Percentiles rank a stretch among this genome's conserved stretches.
These are phyloP conservation scores for Blastobotrys illinoisensis DNA, from an alignment of 1,139 yeast species.

Conservation along the genomic window DNA sequence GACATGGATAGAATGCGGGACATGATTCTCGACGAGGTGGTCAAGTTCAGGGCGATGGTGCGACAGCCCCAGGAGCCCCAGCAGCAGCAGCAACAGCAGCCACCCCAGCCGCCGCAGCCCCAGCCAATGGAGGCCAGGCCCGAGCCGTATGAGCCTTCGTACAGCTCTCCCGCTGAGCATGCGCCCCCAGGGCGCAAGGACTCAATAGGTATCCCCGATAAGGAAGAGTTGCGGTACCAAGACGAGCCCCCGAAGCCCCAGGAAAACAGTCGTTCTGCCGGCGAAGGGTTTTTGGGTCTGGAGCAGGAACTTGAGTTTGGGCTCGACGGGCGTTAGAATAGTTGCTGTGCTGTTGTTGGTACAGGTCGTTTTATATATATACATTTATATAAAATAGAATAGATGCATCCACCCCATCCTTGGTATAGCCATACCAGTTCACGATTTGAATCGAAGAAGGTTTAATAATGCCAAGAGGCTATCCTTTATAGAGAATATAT, in stretches of 20 bases:
- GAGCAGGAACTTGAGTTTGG: conserved; percentile 60
- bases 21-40: conserved; percentile 79
- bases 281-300: conserved; percentile 31
- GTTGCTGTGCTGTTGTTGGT: background rate
- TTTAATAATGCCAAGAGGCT: too few relatives aligned
- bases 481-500: too few relatives aligned
- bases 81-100: conserved; percentile 25
- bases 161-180: conserved; percentile 12
- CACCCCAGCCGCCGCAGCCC: conserved; percentile 25
- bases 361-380: background rate
- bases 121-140: conserved; percentile 21
- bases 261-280: conserved; percentile 30
- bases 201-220: conserved; percentile 28
- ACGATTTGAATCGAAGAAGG: too few relatives aligned
- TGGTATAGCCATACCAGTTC: too few relatives aligned
- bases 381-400: background rate
- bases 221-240: conserved; percentile 37
- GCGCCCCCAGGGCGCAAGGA: conserved; percentile 12
- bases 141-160: conserved; percentile 7
- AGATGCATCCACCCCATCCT: too few relatives aligned
- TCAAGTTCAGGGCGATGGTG: conserved; percentile 70
- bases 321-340: conserved; percentile 39
- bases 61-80: conserved; percentile 53
- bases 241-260: conserved; percentile 42
- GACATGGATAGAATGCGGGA: conserved; percentile 71